Evolutionary conservation across 805 yeast genomes (phyloP).

Genomic region (Candida berthetii): DNA sequence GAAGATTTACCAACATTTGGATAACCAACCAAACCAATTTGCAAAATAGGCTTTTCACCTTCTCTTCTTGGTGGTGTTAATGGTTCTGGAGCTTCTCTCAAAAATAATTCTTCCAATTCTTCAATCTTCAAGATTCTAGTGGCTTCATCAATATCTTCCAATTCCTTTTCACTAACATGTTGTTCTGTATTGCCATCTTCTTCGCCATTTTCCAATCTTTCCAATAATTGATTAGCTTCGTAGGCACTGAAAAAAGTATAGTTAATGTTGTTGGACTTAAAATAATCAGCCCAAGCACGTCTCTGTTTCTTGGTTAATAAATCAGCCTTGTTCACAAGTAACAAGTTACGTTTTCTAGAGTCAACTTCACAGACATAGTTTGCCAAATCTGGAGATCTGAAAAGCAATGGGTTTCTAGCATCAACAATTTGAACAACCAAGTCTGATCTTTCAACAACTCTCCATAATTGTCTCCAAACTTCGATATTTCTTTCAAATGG

Average conservation of each 20-base stretch:
- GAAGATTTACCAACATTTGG: conserved; percentile 97
- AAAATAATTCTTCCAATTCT: conserved; percentile 77
- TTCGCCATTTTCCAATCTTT: conserved; percentile 44
- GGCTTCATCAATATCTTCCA: conserved; percentile 32
- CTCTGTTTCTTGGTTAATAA: conserved; percentile 74
- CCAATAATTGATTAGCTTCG: conserved; percentile 70
- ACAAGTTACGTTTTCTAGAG: conserved; percentile 68
- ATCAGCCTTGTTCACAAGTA: conserved; percentile 93
- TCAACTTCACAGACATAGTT: conserved; percentile 73
- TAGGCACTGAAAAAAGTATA: conserved; percentile 93
- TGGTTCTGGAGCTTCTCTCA: conserved; percentile 72
- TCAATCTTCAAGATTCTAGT: conserved; percentile 73
- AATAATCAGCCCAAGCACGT: conserved; percentile 81
- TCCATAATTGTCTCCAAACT: conserved; percentile 98
- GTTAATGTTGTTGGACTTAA: conserved; percentile 58
- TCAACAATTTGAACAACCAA: conserved; percentile 95
- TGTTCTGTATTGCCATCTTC: conserved; percentile 17
- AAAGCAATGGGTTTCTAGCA: conserved; percentile 89
- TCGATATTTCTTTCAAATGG: conserved; percentile 97
- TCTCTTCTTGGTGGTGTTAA: conserved; percentile 40
- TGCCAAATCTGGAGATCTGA: conserved; percentile 85
- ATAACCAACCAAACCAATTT: conserved; percentile 95
- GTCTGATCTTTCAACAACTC: conserved; percentile 94
- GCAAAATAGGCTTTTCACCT: conserved; percentile 59
- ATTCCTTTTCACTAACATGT: neutral